Base-by-base conservation (phyloP, 176 grass and related monocot genomes). In the Rhipidocladum racemiflorum region DNA sequence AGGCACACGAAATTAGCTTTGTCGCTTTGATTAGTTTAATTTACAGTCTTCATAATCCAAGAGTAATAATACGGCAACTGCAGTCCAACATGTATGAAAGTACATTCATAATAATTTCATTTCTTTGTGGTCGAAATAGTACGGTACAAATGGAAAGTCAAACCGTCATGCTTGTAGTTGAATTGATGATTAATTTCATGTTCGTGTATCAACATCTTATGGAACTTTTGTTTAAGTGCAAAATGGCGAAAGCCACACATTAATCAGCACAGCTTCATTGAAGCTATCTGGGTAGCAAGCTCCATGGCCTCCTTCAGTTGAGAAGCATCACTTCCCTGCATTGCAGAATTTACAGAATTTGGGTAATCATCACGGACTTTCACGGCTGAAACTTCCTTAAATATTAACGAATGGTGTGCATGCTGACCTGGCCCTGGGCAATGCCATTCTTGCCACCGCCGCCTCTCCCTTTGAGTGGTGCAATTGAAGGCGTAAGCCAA, bases 401-500 rank as follows among this genome's bases (percentile, higher is more conserved):
- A 79, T 59, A 54, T 42, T 11, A 5, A 28, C 4, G 4, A 68
- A 38, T 13, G 9, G 21, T 7, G 29, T 27, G 40, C 11, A 9
- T 55, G 57, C 53, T 81, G 75, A 98, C 95, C 90, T 98, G 95
- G 65, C 95, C 95, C 71, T 98, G 90, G 12, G 95, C 95, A 29
- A 90, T 30, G 0, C 92, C 92, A 43, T 95, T 98, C 79, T 98
- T 98, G 79, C 90, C 92, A 9, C 95, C 92, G 29, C 92, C 95
- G 20, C 95, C 95, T 54, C 81, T 94, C 77, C 95, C 92, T 14
- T 91, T 93, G 1, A 98, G 88, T 9, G 95, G 96, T 59, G 44
- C 89, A 86, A 99, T 89, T 27, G 93, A 83, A 63, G 89, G 87
- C 17, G 87, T 91, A 53, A 99, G 59, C 96, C 96, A 99, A 23